Conservation (phyloP, 306 rosid species). For the Pachyrhizus erosus region DNA sequence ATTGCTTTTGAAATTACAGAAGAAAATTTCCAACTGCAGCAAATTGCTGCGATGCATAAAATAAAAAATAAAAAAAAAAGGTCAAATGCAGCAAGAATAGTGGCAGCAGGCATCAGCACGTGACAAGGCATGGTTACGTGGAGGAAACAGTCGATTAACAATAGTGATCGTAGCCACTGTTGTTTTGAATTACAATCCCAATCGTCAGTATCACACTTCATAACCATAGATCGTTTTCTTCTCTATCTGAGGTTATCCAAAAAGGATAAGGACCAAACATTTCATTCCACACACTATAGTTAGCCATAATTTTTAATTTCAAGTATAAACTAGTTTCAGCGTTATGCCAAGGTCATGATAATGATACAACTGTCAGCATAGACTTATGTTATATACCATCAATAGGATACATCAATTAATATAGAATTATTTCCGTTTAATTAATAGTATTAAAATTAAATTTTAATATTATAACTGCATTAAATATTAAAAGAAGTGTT, state of each 20-base stretch:
- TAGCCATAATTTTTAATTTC: background rate
- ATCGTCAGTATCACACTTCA: background rate
- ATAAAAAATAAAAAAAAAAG: too few species aligned
- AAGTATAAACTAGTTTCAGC: background rate
- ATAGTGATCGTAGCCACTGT: background rate
- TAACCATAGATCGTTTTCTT: background rate
- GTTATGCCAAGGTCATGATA: background rate
- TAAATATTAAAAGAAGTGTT: too few species aligned
- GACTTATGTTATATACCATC: too few species aligned
- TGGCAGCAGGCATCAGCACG: background rate
- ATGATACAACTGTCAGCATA: too few species aligned
- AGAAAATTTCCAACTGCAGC: too few species aligned
- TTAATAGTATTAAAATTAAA: too few species aligned
- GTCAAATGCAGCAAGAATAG: background rate
- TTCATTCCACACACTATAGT: background rate
- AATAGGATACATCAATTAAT: too few species aligned
- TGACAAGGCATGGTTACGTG: background rate
- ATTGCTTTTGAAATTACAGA: too few species aligned
- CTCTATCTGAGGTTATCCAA: background rate
- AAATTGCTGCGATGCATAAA: background rate
- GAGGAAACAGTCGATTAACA: background rate
- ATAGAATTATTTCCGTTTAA: too few species aligned
- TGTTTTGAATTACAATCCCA: background rate
- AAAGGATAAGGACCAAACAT: background rate
- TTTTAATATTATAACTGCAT: too few species aligned